These are phyloP conservation scores for Coemansia sp. DNA, from an alignment of 192 early-diverging fungal genomes.

Conservation along the genomic window DNA sequence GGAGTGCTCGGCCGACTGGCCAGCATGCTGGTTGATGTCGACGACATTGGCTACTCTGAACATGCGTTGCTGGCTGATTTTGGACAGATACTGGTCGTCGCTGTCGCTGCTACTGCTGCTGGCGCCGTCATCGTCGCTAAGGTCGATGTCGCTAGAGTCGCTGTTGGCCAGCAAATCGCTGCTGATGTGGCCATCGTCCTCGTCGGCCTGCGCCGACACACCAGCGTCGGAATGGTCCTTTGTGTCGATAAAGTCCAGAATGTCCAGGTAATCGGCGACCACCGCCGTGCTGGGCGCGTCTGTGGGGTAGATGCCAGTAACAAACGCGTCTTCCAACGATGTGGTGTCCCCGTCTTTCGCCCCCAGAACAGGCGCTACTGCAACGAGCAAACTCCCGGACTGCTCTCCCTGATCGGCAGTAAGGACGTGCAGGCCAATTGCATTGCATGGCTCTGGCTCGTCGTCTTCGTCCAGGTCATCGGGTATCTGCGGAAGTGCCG, in stretches of 20 bases:
- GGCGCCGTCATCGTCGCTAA: slow-evolving; percentile 13
- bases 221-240: slow-evolving; percentile 1
- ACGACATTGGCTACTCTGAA: slow-evolving; percentile 25
- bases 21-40: background rate
- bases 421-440: too few species aligned
- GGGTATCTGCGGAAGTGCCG: slow-evolving; percentile 32
- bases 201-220: background rate
- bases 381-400: background rate
- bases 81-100: slow-evolving; percentile 38
- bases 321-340: background rate
- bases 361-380: background rate
- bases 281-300: slow-evolving; percentile 7
- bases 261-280: slow-evolving; percentile 49
- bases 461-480: slow-evolving; percentile 28
- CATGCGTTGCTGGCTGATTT: slow-evolving; percentile 15
- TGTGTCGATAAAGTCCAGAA: slow-evolving; percentile 43
- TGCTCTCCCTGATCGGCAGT: background rate
- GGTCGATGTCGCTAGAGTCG: slow-evolving; percentile 27
- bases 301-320: slow-evolving; percentile 6
- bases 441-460: background rate
- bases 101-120: slow-evolving; percentile 30
- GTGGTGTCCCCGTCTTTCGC: background rate
- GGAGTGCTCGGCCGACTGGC: background rate
- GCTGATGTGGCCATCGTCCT: slow-evolving; percentile 52
- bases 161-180: slow-evolving; percentile 46